These are phyloP conservation scores for Calocybe gambosa DNA, from an alignment of 1,284 basidiomycete species.

Conservation along the genomic window DNA sequence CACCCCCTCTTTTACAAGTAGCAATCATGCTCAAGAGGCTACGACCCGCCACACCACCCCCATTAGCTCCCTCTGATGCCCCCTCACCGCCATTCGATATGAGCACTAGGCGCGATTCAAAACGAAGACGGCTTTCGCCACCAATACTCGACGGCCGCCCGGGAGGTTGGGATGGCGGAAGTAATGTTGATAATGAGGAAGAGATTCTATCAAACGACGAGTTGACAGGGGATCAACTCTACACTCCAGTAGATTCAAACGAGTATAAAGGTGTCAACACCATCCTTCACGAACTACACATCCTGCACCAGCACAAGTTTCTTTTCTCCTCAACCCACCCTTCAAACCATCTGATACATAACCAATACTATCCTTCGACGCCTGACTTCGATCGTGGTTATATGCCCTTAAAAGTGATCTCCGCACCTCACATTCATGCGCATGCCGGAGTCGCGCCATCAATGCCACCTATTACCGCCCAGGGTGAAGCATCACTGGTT, in stretches of 20 bases:
- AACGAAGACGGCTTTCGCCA: conserved; percentile 42
- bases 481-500: conserved; percentile 31
- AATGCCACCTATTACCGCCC: background rate
- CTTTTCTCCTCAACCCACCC: conserved; percentile 29
- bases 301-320: conserved; percentile 55
- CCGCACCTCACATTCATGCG: background rate
- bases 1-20: too few relatives aligned
- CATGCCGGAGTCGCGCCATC: conserved; percentile 4
- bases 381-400: background rate
- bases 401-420: conserved; percentile 1
- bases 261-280: conserved; percentile 56
- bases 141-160: conserved; percentile 40
- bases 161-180: conserved; percentile 32
- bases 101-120: conserved; percentile 27
- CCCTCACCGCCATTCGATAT: conserved; percentile 23
- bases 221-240: background rate
- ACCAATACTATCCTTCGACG: conserved; percentile 5
- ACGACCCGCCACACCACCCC: conserved; percentile 45
- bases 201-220: conserved; percentile 30
- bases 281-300: conserved; percentile 62
- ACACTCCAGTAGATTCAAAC: conserved; percentile 8
- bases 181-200: conserved; percentile 24
- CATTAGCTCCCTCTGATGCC: conserved; percentile 28
- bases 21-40: conserved; percentile 69
- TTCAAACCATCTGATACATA: conserved; percentile 16